These are phyloP conservation scores for Thermothelomyces thermophilus DNA, from an alignment of 2,329 filamentous ascomycete genomes.

Conservation along the genomic window DNA sequence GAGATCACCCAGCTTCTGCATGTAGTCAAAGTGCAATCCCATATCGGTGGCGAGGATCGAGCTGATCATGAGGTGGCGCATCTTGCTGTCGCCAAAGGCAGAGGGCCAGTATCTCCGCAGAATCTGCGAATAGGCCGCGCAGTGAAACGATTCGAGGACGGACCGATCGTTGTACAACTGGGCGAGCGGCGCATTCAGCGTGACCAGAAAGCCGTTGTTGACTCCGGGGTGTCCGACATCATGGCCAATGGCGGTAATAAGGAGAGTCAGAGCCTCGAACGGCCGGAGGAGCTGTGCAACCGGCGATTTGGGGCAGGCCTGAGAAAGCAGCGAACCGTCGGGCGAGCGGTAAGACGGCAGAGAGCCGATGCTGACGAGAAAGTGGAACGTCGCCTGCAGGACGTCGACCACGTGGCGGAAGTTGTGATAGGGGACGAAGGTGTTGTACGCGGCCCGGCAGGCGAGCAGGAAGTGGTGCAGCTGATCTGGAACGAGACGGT, in stretches of 20 bases:
- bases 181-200: conserved; percentile 84
- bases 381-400: conserved; percentile 85
- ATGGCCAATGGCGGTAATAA: conserved; percentile 95
- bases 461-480: conserved; percentile 80
- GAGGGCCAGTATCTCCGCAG: conserved; percentile 85
- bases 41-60: conserved; percentile 98
- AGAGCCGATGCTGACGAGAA: conserved; percentile 72
- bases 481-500: conserved; percentile 51
- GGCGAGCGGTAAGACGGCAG: conserved; percentile 59
- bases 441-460: conserved; percentile 90
- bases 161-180: conserved; percentile 97
- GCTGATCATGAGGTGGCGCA: conserved; percentile 90
- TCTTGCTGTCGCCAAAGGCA: conserved; percentile 68
- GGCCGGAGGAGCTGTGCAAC: conserved; percentile 73
- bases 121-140: conserved; percentile 93
- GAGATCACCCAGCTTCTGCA: conserved; percentile 75
- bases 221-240: conserved; percentile 97
- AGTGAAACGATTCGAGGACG: conserved; percentile 94
- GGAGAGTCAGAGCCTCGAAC: conserved; percentile 79
- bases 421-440: conserved; percentile 95
- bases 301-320: conserved; percentile 44
- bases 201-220: conserved; percentile 93
- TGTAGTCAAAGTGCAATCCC: conserved; percentile 95
- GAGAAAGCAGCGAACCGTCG: conserved; percentile 24
- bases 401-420: conserved; percentile 97